phyloP scores from a whole-genome alignment of 1,284 basidiomycete genomes.

The Puccinia coronata region DNA sequence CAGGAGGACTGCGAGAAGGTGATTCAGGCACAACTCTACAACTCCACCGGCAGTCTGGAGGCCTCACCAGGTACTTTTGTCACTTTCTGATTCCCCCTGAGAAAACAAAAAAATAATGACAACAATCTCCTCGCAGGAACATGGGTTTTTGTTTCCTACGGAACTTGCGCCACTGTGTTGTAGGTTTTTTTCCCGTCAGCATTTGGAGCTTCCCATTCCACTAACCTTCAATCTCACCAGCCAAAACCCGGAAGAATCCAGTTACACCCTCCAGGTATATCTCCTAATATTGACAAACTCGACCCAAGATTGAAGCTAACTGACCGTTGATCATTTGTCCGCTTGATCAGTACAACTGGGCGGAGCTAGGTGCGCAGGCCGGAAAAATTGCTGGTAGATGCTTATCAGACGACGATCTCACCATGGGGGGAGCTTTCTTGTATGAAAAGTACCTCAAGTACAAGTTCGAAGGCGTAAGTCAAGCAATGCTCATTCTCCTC shows the following conservation, averaged over 20 bases:
- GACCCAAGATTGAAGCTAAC: neutral
- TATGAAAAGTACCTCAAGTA: slow-evolving; percentile 20
- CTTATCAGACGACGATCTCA: neutral
- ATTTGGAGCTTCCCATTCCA: neutral
- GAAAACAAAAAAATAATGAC: neutral
- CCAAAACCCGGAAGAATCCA: slow-evolving; percentile 38
- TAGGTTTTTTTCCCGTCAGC: neutral
- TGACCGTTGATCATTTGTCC: neutral
- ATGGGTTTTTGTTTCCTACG: slow-evolving; percentile 31
- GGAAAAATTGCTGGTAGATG: slow-evolving; percentile 3
- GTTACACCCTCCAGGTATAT: slow-evolving; percentile 22
- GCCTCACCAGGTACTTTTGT: slow-evolving; percentile 3
- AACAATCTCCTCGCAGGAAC: slow-evolving; percentile 9
- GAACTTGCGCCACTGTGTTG: slow-evolving; percentile 36
- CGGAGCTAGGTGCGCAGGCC: slow-evolving; percentile 19
- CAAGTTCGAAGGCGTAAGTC: slow-evolving; percentile 26
- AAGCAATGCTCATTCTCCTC: neutral
- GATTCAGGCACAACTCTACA: slow-evolving; percentile 21
- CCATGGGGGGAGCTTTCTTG: slow-evolving; percentile 8
- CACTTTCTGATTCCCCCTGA: neutral
- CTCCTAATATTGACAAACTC: neutral
- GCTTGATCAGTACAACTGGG: slow-evolving; percentile 39
- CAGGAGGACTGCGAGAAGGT: slow-evolving; percentile 19
- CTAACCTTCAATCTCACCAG: neutral
- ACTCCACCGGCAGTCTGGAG: slow-evolving; percentile 12